These are phyloP conservation scores for Uronychia setigera DNA, from an alignment of 73 alveolate species.

Conservation along the genomic window DNA sequence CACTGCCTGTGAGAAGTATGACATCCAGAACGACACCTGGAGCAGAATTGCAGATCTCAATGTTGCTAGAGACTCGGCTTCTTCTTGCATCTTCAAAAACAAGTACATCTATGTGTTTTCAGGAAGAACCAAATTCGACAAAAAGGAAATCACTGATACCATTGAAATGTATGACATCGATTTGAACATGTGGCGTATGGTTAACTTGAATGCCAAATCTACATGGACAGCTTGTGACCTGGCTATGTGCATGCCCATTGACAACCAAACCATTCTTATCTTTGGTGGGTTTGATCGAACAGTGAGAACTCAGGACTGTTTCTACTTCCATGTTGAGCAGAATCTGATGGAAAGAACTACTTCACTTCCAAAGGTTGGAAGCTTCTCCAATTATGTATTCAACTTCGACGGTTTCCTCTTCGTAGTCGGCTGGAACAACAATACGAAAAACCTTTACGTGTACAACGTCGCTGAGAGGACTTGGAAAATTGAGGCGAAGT, in stretches of 20 bases:
- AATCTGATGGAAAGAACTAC: conserved; percentile 59
- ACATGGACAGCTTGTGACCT: conserved; percentile 74
- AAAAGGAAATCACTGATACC: conserved; percentile 65
- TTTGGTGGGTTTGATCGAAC: conserved; percentile 72
- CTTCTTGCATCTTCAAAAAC: conserved; percentile 57
- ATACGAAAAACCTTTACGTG: conserved; percentile 57
- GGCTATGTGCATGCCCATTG: conserved; percentile 72
- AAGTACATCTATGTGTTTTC: conserved; percentile 64
- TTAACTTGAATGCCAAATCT: conserved; percentile 57
- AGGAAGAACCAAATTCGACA: conserved; percentile 64
- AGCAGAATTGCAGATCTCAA: conserved; percentile 64
- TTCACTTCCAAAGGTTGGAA: conserved; percentile 65
- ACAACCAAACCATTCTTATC: conserved; percentile 50
- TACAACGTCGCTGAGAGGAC: conserved; percentile 59
- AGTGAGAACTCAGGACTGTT: conserved; percentile 64
- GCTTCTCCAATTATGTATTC: conserved; percentile 63
- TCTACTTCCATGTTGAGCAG: conserved; percentile 54
- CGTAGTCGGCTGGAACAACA: conserved; percentile 72
- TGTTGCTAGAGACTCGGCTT: conserved; percentile 70
- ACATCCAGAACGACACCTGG: conserved; percentile 67
- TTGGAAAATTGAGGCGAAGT: conserved; percentile 65
- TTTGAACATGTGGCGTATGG: conserved; percentile 56
- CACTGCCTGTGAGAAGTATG: conserved; percentile 69
- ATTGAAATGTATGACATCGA: conserved; percentile 70
- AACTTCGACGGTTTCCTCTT: conserved; percentile 50